A percentile compares a stretch with the other conserved stretches of the same genome.
Evolutionary conservation across 2,329 filamentous ascomycete genomes (phyloP).

Genomic region (Aspergillus transmontanensis): DNA sequence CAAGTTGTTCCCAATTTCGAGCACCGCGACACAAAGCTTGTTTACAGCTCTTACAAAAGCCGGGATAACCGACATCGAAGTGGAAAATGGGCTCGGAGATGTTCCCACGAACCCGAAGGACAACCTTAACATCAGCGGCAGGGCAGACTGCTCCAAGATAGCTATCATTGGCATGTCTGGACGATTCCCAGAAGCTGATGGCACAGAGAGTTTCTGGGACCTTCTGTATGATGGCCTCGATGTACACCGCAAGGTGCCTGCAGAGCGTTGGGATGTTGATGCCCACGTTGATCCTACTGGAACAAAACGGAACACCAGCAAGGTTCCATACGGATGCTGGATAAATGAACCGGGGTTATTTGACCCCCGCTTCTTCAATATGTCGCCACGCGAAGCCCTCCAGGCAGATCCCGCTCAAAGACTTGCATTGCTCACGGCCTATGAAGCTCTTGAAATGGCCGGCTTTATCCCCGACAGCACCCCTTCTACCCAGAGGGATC

Average conservation of each 20-base stretch:
- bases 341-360: constrained; percentile 76
- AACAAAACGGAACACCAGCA: constrained; percentile 73
- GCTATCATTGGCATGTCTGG: constrained; percentile 85
- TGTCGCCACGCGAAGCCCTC: constrained; percentile 78
- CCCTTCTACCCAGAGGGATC: constrained; percentile 64
- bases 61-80: constrained; percentile 24
- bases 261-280: constrained; percentile 72
- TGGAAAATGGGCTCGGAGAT: constrained; percentile 24
- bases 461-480: constrained; percentile 75
- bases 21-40: constrained; percentile 36
- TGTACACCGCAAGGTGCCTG: constrained; percentile 63
- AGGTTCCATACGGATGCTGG: constrained; percentile 76
- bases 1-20: constrained; percentile 35
- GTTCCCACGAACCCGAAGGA: constrained; percentile 20
- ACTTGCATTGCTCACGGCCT: constrained; percentile 73
- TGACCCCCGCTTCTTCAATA: constrained; percentile 84
- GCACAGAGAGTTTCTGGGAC: constrained; percentile 73
- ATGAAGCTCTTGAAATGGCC: constrained; percentile 80
- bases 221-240: constrained; percentile 73
- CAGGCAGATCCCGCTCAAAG: constrained; percentile 83
- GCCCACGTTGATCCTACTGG: constrained; percentile 72
- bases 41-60: constrained; percentile 33
- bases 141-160: constrained; percentile 60
- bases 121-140: not conserved
- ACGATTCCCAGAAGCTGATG: constrained; percentile 74